phyloP scores from a whole-genome alignment of 2,329 filamentous ascomycete species.

The Atkinsonella hypoxylon region DNA sequence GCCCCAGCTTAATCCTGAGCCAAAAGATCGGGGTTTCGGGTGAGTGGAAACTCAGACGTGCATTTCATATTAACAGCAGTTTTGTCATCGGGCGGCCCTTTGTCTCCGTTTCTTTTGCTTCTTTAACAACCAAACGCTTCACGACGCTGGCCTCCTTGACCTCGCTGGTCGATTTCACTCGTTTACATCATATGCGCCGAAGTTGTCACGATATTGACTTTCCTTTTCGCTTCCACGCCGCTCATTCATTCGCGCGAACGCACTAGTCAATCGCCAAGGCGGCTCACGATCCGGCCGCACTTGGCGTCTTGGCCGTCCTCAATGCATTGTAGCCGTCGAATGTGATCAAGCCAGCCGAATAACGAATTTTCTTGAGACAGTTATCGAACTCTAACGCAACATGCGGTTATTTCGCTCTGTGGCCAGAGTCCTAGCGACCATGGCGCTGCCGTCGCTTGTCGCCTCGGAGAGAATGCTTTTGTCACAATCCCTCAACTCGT shows the following conservation, averaged over 20 bases:
- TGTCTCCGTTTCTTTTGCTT: neutral
- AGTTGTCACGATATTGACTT: neutral
- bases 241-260: neutral
- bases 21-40: too few relatives aligned
- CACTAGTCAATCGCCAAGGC: neutral
- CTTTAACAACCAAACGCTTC: neutral
- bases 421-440: constrained; percentile 1
- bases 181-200: neutral
- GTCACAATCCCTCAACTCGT: constrained; percentile 63
- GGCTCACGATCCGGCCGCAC: neutral
- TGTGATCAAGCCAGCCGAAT: too few relatives aligned
- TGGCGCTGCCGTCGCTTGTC: constrained; percentile 5
- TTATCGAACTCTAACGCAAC: neutral
- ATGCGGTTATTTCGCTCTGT: constrained; percentile 5
- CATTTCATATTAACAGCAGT: neutral
- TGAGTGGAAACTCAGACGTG: neutral
- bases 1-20: too few relatives aligned
- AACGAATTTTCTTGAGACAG: too few relatives aligned
- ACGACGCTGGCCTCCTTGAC: neutral
- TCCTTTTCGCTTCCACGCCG: neutral
- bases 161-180: neutral
- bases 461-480: constrained; percentile 5
- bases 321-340: neutral
- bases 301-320: neutral
- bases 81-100: neutral